Base-by-base conservation (phyloP, 2,329 filamentous ascomycete species). In the Rhynchosporium secalis region DNA sequence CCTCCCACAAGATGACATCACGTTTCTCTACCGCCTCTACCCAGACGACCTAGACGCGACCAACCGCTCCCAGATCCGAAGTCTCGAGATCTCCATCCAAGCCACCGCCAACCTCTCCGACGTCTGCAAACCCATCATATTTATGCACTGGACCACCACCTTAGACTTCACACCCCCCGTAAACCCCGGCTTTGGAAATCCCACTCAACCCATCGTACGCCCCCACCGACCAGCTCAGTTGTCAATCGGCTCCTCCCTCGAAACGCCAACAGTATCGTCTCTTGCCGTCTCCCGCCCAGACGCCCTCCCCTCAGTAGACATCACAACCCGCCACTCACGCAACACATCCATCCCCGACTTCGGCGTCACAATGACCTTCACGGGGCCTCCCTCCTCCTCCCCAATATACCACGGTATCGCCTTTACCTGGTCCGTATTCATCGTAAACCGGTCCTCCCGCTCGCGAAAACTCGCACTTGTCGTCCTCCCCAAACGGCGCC, bases 341-440 rank as follows among this genome's bases (percentile, higher is more conserved):
- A 60, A 77, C 75, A 75, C 78, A 52, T 70, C 78, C 56, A 73
- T 85, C 45, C 81, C 82, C 3, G 83, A 88, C 63, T 84, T 90
- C 56, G 89, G 89, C 62, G 83, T 94, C 62, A 91, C 87, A 41
- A 86, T 94, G 77, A 92, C 88, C 46, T 88, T 95, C 71, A 84
- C 83, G 5, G 86, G 83, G 0, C 88, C 89, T 40, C 64, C 75
- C 12, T 77, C 88, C 33, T 78, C 81, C 60, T 78, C 87, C 15
- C 79, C 81, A 58, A 79, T 91, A 29, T 80, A 79, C 62, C 82
- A 86, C 0, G 88, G 88, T 43, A 81, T 90, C 51, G 79, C 86
- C 56, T 92, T 95, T 73, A 78, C 79, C 46, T 91, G 91, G 87
- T 83, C 82, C 40, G 81, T 93, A 15, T 89, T 91, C 71, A 86